A percentile compares a stretch with the other conserved stretches of the same genome.
Conservation (phyloP, 768 basidiomycete genomes). For the Galerina sulciceps region DNA sequence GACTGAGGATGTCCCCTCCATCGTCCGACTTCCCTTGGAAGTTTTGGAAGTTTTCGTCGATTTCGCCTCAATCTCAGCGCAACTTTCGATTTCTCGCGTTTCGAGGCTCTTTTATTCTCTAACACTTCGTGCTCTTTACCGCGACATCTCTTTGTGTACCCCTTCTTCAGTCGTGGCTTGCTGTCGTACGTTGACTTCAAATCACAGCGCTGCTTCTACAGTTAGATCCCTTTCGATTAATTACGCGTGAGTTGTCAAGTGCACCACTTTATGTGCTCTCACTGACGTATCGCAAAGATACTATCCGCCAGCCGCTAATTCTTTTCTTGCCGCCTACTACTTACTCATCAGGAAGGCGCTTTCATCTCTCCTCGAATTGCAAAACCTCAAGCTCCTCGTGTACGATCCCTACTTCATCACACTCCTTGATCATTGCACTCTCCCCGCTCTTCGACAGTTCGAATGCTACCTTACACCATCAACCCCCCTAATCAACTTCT, state of each 20-base stretch:
- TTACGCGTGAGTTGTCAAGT: slow-evolving; percentile 33
- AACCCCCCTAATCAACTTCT: slow-evolving; percentile 31
- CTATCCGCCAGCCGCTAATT: slow-evolving; percentile 22
- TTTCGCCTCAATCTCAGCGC: slow-evolving; percentile 27
- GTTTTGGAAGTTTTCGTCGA: slow-evolving; percentile 38
- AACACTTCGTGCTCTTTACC: slow-evolving; percentile 36
- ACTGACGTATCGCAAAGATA: slow-evolving; percentile 13
- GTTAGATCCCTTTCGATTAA: slow-evolving; percentile 36
- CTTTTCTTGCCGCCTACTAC: slow-evolving; percentile 34
- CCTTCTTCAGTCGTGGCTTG: slow-evolving; percentile 33
- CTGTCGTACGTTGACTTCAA: slow-evolving; percentile 36
- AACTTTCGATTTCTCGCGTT: slow-evolving; percentile 35
- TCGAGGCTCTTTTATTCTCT: slow-evolving; percentile 37
- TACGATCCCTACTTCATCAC: slow-evolving; percentile 31
- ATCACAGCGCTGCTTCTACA: slow-evolving; percentile 26
- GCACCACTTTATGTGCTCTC: background rate
- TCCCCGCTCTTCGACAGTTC: slow-evolving; percentile 37
- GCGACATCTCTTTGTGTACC: slow-evolving; percentile 33
- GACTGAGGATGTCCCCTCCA: slow-evolving; percentile 18
- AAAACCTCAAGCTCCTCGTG: slow-evolving; percentile 35
- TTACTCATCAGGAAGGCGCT: slow-evolving; percentile 32
- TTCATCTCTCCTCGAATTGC: slow-evolving; percentile 25
- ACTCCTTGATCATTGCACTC: slow-evolving; percentile 22
- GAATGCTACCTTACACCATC: slow-evolving; percentile 39
- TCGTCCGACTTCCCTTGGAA: slow-evolving; percentile 37